Base-by-base conservation (phyloP, 2,329 filamentous ascomycete genomes). In the Keithomyces neogunnii region DNA sequence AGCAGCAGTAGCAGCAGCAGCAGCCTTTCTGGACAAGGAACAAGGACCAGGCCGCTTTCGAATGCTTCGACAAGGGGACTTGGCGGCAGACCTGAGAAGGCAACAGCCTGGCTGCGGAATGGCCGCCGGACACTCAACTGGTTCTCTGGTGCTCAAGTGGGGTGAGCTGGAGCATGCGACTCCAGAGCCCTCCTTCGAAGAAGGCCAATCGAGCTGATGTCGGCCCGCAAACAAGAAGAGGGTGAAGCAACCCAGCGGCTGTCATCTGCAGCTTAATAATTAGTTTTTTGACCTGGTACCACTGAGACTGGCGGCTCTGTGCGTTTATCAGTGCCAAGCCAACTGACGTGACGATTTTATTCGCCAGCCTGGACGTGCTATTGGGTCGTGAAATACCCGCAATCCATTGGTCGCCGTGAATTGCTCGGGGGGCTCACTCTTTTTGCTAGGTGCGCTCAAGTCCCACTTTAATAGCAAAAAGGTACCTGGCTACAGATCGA, bases 311-410 rank as follows among this genome's bases (percentile, higher is more conserved):
- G n/a, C 13, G 36, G 31, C 45, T 48, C 45, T 40, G 48, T 51
- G 49, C 52, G 46, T 51, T 36, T 54, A 54, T 49, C 47, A 45
- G 49, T 44, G 49, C n/a, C n/a, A n/a, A n/a, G n/a, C n/a, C n/a
- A n/a, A n/a, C n/a, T n/a, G n/a, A n/a, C n/a, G n/a, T n/a, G n/a
- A n/a, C n/a, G n/a, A n/a, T n/a, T n/a, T 33, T 38, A 42, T 19
- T 19, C 19, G 19, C 19, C 19, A 19, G 19, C 19, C 19, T 19
- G 19, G 19, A 19, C 19, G 19, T 19, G 19, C 19, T 19, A 19
- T 19, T 19, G 19, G 19, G 19, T 19, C 19, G 19, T 19, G 19
- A 19, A 19, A 19, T 19, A 19, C 19, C 19, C 19, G 19, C 19
- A 19, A 19, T 19, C 19, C 19, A 19, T 19, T 19, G 19, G 19